Evolutionary conservation across 768 basidiomycete species (phyloP).

Genomic region (Tulasnella sp.): DNA sequence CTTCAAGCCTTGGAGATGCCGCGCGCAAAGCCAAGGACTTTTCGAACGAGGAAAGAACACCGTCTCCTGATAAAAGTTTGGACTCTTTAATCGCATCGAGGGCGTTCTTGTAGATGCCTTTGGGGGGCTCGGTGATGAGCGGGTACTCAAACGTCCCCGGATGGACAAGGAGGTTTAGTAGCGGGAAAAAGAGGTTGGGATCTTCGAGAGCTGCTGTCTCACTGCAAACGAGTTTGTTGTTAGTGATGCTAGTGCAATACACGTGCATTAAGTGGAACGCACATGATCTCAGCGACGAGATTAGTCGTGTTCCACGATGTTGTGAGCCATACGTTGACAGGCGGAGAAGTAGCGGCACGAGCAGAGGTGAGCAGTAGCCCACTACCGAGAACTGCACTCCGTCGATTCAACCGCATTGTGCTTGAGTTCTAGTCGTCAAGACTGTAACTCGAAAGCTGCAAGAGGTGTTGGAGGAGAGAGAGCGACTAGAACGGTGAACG

Average conservation of each 20-base stretch:
- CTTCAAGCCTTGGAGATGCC: constrained; percentile 71
- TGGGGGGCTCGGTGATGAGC: constrained; percentile 34
- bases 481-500: not conserved
- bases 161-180: constrained; percentile 58
- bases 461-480: not conserved
- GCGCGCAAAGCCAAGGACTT: constrained; percentile 71
- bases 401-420: constrained; percentile 1
- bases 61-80: constrained; percentile 44
- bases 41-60: constrained; percentile 50
- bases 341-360: constrained; percentile 32
- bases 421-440: not conserved
- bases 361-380: not conserved
- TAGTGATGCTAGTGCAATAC: not conserved
- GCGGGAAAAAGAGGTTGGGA: constrained; percentile 63
- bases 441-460: not conserved
- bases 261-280: constrained; percentile 27
- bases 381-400: not conserved
- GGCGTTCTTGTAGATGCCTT: constrained; percentile 48
- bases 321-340: constrained; percentile 51
- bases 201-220: constrained; percentile 75
- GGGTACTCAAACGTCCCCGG: constrained; percentile 36
- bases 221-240: constrained; percentile 37
- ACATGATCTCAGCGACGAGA: constrained; percentile 58
- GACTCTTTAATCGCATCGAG: constrained; percentile 44
- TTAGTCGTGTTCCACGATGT: constrained; percentile 63